Base-by-base conservation (phyloP, 1,284 basidiomycete genomes). In the Gymnopus androsaceus region DNA sequence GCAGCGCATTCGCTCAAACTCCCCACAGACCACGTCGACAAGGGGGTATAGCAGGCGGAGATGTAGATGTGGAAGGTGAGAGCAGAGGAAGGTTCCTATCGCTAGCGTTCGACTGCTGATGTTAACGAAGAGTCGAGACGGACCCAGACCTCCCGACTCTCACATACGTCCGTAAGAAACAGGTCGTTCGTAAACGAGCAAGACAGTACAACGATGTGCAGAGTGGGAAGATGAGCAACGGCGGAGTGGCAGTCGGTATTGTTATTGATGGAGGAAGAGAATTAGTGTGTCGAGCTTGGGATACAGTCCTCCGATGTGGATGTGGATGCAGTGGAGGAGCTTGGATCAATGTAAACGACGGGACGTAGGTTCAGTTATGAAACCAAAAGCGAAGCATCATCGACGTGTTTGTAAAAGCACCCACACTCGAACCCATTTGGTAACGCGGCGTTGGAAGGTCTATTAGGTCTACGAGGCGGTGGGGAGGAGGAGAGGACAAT, bases 151-250 rank as follows among this genome's bases (percentile, higher is more conserved):
- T 23, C 46, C 88, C 84, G 1, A 82, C 85, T 28, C 93, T 84
- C 37, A 97, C 82, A 67, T 92, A 97, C 19, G 90, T 85, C 93
- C 95, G 97, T 23, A 97, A 76, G 9, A 89, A 90, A 70, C 94
- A 96, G n/a, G 94, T 93, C n/a, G 88, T 82, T 11, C 94, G 83
- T 17, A 97, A 75, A 6, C 93, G 81, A 2, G 79, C 68, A 8
- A 94, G 76, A 66, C 92, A 94, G 84, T 92, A 94, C 12, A 88
- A 84, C 46, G 81, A 82, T 21, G 79, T 75, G 66, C 92, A 92
- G 8, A 95, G 75, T 1, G 91, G 87, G 70, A 94, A 91, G 15
- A 76, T 76, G 14, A 17, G 3, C 6, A 21, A 15, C 21, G 11
- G 11, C 1, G 7, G 41, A 2, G 3, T 6, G 19, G 8, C 23